phyloP scores from a whole-genome alignment of 2,329 filamentous ascomycete genomes.

The Aspergillus alliaceus region DNA sequence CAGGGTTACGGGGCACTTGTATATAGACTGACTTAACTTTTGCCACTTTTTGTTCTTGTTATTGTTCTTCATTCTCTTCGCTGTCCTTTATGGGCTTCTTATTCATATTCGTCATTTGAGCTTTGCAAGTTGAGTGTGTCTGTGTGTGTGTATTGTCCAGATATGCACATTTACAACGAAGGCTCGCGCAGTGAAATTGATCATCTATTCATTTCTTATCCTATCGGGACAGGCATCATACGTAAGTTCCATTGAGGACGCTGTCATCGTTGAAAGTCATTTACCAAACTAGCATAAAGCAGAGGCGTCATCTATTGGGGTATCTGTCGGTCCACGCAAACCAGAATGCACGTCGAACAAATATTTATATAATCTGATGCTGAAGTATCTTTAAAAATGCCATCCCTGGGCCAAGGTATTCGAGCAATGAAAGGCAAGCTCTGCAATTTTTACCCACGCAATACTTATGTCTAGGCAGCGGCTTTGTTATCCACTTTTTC shows the following conservation, averaged over 20 bases:
- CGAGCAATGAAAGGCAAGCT: neutral
- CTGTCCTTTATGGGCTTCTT: too few relatives aligned
- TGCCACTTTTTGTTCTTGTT: neutral
- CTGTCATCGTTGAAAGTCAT: neutral
- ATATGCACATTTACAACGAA: neutral
- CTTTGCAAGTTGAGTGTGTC: too few relatives aligned
- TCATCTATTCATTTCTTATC: neutral
- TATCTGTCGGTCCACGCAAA: conserved; percentile 1
- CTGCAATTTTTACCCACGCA: neutral
- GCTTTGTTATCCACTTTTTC: conserved; percentile 72
- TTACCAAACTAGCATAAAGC: neutral
- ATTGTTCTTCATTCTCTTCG: too few relatives aligned
- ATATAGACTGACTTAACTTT: too few relatives aligned
- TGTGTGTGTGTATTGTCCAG: too few relatives aligned
- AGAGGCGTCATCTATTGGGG: conserved; percentile 2
- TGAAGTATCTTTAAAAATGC: neutral
- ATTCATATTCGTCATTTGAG: too few relatives aligned
- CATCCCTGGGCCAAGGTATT: neutral
- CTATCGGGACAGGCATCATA: neutral
- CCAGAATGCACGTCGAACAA: neutral
- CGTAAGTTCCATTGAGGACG: neutral
- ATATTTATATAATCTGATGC: neutral
- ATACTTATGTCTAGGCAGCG: conserved; percentile 2
- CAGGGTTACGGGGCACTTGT: too few relatives aligned
- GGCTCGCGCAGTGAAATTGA: neutral